Base-by-base conservation (phyloP, 2,329 filamentous ascomycete genomes). In the Orbilia brochopaga region DNA sequence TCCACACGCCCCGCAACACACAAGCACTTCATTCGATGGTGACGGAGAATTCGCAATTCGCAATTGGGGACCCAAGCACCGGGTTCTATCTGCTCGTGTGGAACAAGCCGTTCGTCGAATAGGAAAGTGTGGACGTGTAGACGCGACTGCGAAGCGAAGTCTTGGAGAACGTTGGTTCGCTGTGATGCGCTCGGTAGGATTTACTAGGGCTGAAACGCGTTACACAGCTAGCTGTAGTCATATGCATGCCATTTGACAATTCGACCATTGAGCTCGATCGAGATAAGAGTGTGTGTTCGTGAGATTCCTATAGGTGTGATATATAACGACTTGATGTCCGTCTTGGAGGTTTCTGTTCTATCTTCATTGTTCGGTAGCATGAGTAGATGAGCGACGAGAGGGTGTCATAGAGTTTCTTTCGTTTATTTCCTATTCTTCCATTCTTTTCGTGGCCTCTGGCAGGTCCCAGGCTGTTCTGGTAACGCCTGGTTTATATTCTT, bases 391-490 rank as follows among this genome's bases (percentile, higher is more conserved):
- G 17, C 44, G 19, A 48, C 44, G 19, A 23, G n/a, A 3, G 8
- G 21, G n/a, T 21, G 19, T 15, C 2, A 5, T 2, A 21, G 5
- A 3, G 11, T 42, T 17, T 42, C 19, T 21, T 23, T 19, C 8
- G 8, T 48, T 21, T n/a, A 8, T 48, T 48, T 23, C 21, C 19
- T 21, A 3, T 23, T 5, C 44, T 48, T 23, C 19, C 11, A 5
- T 48, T 17, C 19, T 5, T 48, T 48, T 17, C 2, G 11, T 17
- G 17, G 19, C 44, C 44, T 48, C 44, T 48, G 44, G 44, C 44
- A 48, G 44, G 44, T 48, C 19, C 8, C 17, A 19, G 44, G 44
- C 19, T 19, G 44, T 48, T 48, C 44, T 48, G 44, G 44, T 48
- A 48, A 48, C 44, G 44, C 44, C 19, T 19, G 44, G 2, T 48